Evolutionary conservation across 139 green algal genomes (phyloP).

Genomic region (Monoraphidium neglectum): DNA sequence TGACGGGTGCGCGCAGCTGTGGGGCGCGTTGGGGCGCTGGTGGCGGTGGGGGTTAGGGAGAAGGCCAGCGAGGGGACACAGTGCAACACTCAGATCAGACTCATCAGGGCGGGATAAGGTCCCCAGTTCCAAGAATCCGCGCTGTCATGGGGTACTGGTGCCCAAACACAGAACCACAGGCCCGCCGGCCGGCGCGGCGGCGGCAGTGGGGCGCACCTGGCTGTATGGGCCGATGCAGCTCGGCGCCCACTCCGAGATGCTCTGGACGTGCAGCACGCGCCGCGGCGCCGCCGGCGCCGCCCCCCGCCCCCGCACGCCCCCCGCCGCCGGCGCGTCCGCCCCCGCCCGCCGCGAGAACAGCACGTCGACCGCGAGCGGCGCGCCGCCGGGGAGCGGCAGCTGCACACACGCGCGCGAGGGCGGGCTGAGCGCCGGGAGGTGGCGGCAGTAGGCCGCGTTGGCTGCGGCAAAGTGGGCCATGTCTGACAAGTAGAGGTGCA

Average conservation of each 20-base stretch:
- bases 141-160: too few species aligned
- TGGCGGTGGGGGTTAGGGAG: neutral
- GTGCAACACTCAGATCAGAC: too few species aligned
- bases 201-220: conserved; percentile 77
- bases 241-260: conserved; percentile 94
- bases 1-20: too few species aligned
- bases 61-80: neutral
- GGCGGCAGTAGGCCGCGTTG: conserved; percentile 83
- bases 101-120: too few species aligned
- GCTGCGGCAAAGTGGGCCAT: conserved; percentile 88
- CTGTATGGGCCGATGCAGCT: conserved; percentile 97
- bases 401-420: conserved; percentile 86
- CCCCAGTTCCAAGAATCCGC: too few species aligned
- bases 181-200: too few species aligned
- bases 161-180: too few species aligned
- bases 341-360: conserved; percentile 31
- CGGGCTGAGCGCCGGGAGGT: conserved; percentile 72
- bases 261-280: conserved; percentile 94
- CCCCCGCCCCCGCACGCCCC: neutral
- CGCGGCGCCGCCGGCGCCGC: neutral
- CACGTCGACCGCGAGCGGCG: conserved; percentile 53
- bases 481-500: conserved; percentile 86
- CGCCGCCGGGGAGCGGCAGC: conserved; percentile 50
- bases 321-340: neutral
- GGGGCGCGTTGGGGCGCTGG: neutral